Base-by-base conservation (phyloP, 441 rosid genomes). In the Gossypium lobatum region DNA sequence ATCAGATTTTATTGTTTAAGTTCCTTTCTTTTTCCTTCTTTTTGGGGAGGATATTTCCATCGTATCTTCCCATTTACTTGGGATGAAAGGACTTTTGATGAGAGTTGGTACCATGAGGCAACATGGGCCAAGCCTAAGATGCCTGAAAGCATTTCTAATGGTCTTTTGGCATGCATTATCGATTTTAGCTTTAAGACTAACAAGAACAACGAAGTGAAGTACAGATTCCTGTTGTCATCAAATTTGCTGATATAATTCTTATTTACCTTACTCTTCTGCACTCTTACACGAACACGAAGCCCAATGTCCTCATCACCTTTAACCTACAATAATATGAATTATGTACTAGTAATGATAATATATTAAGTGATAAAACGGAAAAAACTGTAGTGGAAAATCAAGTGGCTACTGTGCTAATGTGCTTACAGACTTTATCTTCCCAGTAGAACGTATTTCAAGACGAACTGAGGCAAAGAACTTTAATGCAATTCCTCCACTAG, bases 361-460 rank as follows among this genome's bases (percentile, higher is more conserved):
- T 20, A 69, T 3, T 42, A 28, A 1, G 4, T 3, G 57, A 79
- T 23, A 59, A 59, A 72, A 72, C 0, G 3, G 48, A 17, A 72
- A 59, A 46, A 59, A 25, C 16, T 9, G 11, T 25, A n/a, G 39
- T 46, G 54, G 20, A 59, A 17, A 23, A 26, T 70, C 61, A 78
- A 63, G 69, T 26, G 61, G 80, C 18, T 39, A 34, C 42, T 31
- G 65, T 71, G 57, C 97, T 86, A 85, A 94, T 25, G 65, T 71
- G 53, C 97, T 86, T 86, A 94, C 98, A 84, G 97, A 94, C 81
- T 94, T 94, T 71, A 94, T 87, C 95, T 94, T 94, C 88, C 98
- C 98, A 18, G 89, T 88, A 46, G 97, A 2, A 70, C 98, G 97
- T 76, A 89, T 92, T 82, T 94, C 98, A 60, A 94, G 88, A 57